Evolutionary conservation across 208 protist species (phyloP), one percentile per base, ranked within the genome.

Genomic region (Trypanosoma cruzi): DNA sequence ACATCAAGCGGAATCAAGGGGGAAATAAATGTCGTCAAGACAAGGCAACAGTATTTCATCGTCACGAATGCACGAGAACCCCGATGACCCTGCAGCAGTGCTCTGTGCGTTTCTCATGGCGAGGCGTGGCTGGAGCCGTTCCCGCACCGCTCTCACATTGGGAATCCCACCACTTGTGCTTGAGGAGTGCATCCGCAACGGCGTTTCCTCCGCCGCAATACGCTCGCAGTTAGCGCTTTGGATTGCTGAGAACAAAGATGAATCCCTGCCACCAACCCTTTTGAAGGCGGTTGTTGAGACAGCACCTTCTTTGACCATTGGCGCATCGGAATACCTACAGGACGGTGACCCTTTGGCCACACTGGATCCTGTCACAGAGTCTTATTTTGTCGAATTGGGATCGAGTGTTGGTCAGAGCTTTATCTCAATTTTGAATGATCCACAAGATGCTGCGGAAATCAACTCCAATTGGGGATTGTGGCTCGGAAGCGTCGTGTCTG

Each of bases 381-480:
- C 85, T 14, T 83, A 95, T 77, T 97, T 96, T 67, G 62, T 64
- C 29, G 55, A 78, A 36, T 73, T 97, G 54, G 74, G 79, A 56
- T 68, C 73, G 40, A 86, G 85, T 7, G 87, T 97, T 28, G 93
- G 93, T 0, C 91, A 97, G 57, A 93, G 89, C 58, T 94, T 96
- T 69, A 87, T 90, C 37, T 95, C 90, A n/a, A 93, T 97, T 62
- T 57, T 96, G 36, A 96, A 93, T 60, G 82, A 96, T 74, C 93
- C 93, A 22, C 72, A 46, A n/a, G 62, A 69, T 44, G 40, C 29
- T 5, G 58, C 13, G 68, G 63, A 69, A 0, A 54, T 10, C 14
- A 22, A 24, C 2, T 75, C 68, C 14, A 79, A 81, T 61, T 89
- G 84, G 86, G 72, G 79, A 26, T 72, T 71, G 8, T 94, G 90